Percentiles rank a stretch among this genome's conserved stretches.
Evolutionary conservation across 306 rosid species (phyloP).

Genomic region (Sesbania bispinosa): DNA sequence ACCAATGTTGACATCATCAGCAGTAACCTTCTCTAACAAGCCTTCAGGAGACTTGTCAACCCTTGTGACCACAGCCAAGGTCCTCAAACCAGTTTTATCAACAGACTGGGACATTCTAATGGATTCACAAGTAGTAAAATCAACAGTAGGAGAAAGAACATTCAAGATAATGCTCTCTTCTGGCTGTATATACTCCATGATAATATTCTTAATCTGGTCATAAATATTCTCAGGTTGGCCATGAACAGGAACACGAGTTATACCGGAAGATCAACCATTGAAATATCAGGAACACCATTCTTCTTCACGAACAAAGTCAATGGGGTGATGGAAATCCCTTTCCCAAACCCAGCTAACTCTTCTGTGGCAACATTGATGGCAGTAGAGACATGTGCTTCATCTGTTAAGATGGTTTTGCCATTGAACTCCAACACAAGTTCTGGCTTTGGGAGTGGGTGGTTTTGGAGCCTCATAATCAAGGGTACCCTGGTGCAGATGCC

Average conservation of each 20-base stretch:
- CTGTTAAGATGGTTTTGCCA: conserved; percentile 19
- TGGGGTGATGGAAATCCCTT: conserved; percentile 42
- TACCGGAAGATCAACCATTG: conserved; percentile 64
- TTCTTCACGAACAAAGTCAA: conserved; percentile 47
- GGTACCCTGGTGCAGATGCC: conserved; percentile 53
- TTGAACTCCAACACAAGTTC: conserved; percentile 34
- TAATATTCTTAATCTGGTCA: conserved; percentile 49
- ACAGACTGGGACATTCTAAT: conserved; percentile 60
- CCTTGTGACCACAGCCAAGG: conserved; percentile 53
- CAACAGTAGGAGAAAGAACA: conserved; percentile 54
- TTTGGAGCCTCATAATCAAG: conserved; percentile 47
- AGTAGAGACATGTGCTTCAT: conserved; percentile 30
- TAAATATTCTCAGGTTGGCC: conserved; percentile 56
- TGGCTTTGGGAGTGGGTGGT: conserved; percentile 20
- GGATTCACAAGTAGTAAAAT: conserved; percentile 58
- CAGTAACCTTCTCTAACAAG: conserved; percentile 48
- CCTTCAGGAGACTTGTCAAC: conserved; percentile 58
- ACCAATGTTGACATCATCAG: conserved; percentile 58
- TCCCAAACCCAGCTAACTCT: conserved; percentile 41
- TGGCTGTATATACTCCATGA: conserved; percentile 51
- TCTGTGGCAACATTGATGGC: conserved; percentile 40
- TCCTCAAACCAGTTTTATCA: conserved; percentile 46
- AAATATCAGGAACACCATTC: conserved; percentile 46
- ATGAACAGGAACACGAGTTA: conserved; percentile 55
- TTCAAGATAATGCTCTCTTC: conserved; percentile 56